Conservation (phyloP, 345 rosid genomes). For the Rhodamnia argentea region DNA sequence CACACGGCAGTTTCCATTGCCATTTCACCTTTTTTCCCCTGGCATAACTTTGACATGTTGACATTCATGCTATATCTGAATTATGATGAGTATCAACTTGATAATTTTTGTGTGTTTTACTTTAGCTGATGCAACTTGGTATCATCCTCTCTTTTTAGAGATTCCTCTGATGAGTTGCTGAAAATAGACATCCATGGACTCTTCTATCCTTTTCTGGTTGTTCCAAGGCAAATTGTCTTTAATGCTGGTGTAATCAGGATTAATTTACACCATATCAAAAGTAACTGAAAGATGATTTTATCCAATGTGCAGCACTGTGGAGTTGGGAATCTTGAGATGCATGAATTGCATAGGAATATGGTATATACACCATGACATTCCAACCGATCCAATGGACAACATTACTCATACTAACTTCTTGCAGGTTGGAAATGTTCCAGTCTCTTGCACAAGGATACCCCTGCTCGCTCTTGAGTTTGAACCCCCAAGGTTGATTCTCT, state of each 20-base stretch:
- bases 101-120: background rate
- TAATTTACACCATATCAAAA: background rate
- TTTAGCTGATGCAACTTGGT: background rate
- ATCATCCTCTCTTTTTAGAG: background rate
- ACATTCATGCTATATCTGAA: background rate
- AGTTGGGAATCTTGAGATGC: background rate
- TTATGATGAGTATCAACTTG: background rate
- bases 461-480: conserved; percentile 75
- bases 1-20: background rate
- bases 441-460: conserved; percentile 69
- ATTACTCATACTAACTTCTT: background rate
- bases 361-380: background rate
- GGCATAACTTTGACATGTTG: background rate
- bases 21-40: background rate
- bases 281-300: background rate
- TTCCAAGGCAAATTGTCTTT: background rate
- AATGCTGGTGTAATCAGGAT: background rate
- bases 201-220: background rate
- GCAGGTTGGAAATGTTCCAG: conserved; percentile 82
- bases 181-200: background rate
- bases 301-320: background rate
- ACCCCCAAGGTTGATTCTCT: conserved; percentile 59
- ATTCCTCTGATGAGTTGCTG: background rate
- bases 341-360: background rate
- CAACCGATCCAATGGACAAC: background rate